phyloP scores from a whole-genome alignment of 768 basidiomycete genomes.

The Cyathus striatus region DNA sequence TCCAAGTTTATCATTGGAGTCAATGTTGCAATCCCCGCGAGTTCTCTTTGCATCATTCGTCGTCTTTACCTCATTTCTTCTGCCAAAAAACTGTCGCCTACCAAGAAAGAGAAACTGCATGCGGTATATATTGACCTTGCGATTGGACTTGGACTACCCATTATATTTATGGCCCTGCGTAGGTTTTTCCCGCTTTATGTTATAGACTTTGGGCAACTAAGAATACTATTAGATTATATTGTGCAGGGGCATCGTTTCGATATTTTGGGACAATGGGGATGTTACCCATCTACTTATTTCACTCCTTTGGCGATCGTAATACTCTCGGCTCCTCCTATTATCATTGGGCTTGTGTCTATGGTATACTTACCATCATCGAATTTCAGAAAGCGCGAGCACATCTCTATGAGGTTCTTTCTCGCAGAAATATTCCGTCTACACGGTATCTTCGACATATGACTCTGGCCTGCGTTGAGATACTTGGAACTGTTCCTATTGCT shows the following conservation, averaged over 20 bases:
- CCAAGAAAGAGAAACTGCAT: slow-evolving; percentile 25
- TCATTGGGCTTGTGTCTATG: slow-evolving; percentile 23
- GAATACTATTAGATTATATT: slow-evolving; percentile 22
- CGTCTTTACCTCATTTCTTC: slow-evolving; percentile 43
- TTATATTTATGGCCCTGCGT: slow-evolving; percentile 42
- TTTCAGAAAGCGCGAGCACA: slow-evolving; percentile 40
- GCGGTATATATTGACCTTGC: slow-evolving; percentile 33
- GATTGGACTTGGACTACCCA: slow-evolving; percentile 42
- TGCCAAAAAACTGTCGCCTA: slow-evolving; percentile 16
- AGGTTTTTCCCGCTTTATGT: slow-evolving; percentile 13
- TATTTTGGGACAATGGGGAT: slow-evolving; percentile 48
- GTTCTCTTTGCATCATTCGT: slow-evolving; percentile 45
- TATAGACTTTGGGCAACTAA: slow-evolving; percentile 1
- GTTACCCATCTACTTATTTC: slow-evolving; percentile 25
- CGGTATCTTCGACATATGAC: slow-evolving; percentile 60
- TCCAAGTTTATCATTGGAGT: slow-evolving; percentile 40
- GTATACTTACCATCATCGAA: slow-evolving; percentile 18
- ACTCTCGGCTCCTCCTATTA: slow-evolving; percentile 24
- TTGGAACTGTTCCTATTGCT: slow-evolving; percentile 28
- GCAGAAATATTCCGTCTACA: slow-evolving; percentile 21
- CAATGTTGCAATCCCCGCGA: slow-evolving; percentile 36
- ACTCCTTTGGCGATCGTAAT: slow-evolving; percentile 27
- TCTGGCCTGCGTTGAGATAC: slow-evolving; percentile 42
- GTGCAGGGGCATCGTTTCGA: slow-evolving; percentile 47
- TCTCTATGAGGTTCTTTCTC: slow-evolving; percentile 23